phyloP scores from a whole-genome alignment of 2,329 filamentous ascomycete genomes.

The Xylariales sp. region DNA sequence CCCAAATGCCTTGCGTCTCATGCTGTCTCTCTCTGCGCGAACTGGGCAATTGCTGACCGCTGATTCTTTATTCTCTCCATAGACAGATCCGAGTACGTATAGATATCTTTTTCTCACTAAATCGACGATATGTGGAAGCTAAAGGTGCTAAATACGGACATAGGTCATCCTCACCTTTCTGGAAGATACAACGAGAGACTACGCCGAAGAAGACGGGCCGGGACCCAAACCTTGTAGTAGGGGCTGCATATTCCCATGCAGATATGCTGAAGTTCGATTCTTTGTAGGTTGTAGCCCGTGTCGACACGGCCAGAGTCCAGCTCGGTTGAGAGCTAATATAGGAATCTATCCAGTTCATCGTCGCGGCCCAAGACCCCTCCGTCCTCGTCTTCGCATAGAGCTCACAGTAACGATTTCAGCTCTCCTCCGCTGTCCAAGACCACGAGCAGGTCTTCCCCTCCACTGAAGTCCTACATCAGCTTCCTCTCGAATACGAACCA shows the following conservation, averaged over 20 bases:
- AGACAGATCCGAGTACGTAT: constrained; percentile 62
- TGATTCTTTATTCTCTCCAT: constrained; percentile 13
- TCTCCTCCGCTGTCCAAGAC: constrained; percentile 41
- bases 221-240: constrained; percentile 73
- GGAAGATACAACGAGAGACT: constrained; percentile 58
- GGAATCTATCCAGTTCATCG: constrained; percentile 54
- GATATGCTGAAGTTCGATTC: constrained; percentile 87
- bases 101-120: constrained; percentile 7
- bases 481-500: constrained; percentile 78
- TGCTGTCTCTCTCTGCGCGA: neutral
- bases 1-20: neutral
- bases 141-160: constrained; percentile 23
- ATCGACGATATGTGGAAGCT: no score
- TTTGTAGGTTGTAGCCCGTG: constrained; percentile 48
- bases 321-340: constrained; percentile 22
- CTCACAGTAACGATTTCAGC: constrained; percentile 49
- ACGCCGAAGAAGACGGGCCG: constrained; percentile 50
- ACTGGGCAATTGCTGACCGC: constrained; percentile 12
- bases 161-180: constrained; percentile 86
- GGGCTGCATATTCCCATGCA: constrained; percentile 92
- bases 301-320: neutral
- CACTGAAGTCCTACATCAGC: constrained; percentile 71
- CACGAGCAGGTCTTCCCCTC: constrained; percentile 50
- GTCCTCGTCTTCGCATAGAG: constrained; percentile 50
- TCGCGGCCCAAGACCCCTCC: constrained; percentile 74